Base-by-base conservation (phyloP, 345 rosid species). In the Acer negundo region DNA sequence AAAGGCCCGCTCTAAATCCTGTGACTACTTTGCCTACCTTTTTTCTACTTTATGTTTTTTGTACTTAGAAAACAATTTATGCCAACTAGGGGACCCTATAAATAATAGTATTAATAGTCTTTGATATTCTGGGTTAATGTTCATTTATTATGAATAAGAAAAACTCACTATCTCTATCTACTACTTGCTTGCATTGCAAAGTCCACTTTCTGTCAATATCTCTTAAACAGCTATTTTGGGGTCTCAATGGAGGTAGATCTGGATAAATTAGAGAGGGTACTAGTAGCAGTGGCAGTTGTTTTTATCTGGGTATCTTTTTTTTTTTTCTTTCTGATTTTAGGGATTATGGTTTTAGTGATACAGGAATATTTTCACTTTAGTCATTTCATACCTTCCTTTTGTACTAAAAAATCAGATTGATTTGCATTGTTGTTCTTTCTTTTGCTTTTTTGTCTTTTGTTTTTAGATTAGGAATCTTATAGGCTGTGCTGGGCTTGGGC, bases 1-100 rank as follows among this genome's bases (percentile, higher is more conserved):
- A 79, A 84, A 86, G 71, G 20, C 88, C 88, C 88, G 88, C 84
- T 71, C 79, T 83, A 65, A 81, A 77, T 88, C 94, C 44, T 85
- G 90, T 88, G 94, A 88, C 85, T 84, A 75, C 85, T 79, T 79
- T 74, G 74, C 49, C 44, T 13, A 65, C 61, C 70, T 82, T 79
- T 85, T 81, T 81, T 64, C 40, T 75, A 70, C 86, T 84, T 88
- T 82, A 68, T 61, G 82, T 61, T 72, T 75, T n/a, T n/a, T 53
- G 79, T 61, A 70, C 75, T 69, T 66, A 47, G 20, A 62, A 64
- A 72, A 74, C 40, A 70, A 79, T 79, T 74, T 69, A 80, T 78
- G 80, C 80, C 59, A 24, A 53, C 82, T 65, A 61, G 80, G 81
- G 72, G 78, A 81, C 77, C 74, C 12, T 5, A 20, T 17, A 28